Evolutionary conservation across 176 grass and related monocot species (phyloP).

Genomic region (Coix lacrymajobi): DNA sequence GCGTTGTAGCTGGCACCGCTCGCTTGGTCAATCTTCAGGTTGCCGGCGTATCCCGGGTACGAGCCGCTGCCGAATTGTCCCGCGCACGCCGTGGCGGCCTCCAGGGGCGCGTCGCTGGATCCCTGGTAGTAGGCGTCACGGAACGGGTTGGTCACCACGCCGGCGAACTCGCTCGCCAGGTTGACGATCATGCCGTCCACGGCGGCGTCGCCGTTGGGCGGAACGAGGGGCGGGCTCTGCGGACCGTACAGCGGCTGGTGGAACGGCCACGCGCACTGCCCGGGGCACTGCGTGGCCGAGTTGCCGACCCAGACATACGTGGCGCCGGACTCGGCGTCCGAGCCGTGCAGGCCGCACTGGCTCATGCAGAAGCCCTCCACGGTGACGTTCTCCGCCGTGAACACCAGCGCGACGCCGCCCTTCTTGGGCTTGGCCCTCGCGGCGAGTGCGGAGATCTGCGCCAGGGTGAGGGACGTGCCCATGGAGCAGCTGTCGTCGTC

Average conservation of each 20-base stretch:
- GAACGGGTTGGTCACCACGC: conserved; percentile 60
- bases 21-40: conserved; percentile 38
- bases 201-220: conserved; percentile 69
- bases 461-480: conserved; percentile 53
- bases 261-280: conserved; percentile 80
- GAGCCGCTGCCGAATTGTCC: conserved; percentile 52
- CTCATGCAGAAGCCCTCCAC: conserved; percentile 66
- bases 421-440: not conserved
- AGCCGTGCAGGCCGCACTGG: conserved; percentile 53
- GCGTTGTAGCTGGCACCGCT: conserved; percentile 66
- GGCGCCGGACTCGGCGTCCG: conserved; percentile 42
- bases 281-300: conserved; percentile 60
- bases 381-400: conserved; percentile 60
- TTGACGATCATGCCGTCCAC: conserved; percentile 70
- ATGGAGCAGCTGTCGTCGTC: conserved; percentile 45
- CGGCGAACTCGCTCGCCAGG: conserved; percentile 63
- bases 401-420: conserved; percentile 44
- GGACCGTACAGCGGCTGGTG: conserved; percentile 70
- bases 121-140: conserved; percentile 76
- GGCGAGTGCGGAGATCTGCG: conserved; percentile 50
- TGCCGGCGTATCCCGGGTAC: conserved; percentile 66
- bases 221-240: conserved; percentile 41
- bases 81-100: conserved; percentile 50
- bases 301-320: conserved; percentile 61
- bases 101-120: conserved; percentile 41